A percentile compares a stretch with the other conserved stretches of the same genome.
Evolutionary conservation across 257 asterid species (phyloP).

Genomic region (Plantago ovata): DNA sequence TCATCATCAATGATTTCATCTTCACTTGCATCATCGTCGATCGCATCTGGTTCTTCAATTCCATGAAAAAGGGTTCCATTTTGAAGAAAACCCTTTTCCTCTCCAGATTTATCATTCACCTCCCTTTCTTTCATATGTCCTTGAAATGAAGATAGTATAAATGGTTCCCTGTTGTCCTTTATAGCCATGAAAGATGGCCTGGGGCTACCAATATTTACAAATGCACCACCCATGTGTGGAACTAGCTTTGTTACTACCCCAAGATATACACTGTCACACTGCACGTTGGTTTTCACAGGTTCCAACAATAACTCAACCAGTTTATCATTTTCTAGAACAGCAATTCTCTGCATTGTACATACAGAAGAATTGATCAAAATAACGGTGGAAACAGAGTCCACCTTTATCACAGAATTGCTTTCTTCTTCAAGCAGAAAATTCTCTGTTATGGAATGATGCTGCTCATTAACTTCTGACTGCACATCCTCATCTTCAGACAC

Average conservation of each 20-base stretch:
- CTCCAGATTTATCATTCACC: slow-evolving; percentile 38
- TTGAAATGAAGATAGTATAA: slow-evolving; percentile 55
- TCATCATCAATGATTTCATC: slow-evolving; percentile 57
- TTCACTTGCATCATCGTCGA: slow-evolving; percentile 61
- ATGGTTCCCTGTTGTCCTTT: slow-evolving; percentile 62
- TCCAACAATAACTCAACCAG: slow-evolving; percentile 90
- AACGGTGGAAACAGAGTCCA: slow-evolving; percentile 58
- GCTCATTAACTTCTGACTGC: slow-evolving; percentile 30
- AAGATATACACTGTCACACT: slow-evolving; percentile 81
- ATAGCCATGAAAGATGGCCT: slow-evolving; percentile 89
- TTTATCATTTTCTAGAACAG: slow-evolving; percentile 75
- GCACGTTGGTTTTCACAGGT: slow-evolving; percentile 90
- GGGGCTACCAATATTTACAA: slow-evolving; percentile 88
- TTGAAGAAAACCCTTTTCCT: slow-evolving; percentile 34
- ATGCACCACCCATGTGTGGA: slow-evolving; percentile 98
- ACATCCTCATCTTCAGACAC: slow-evolving; percentile 29
- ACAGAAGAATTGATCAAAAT: slow-evolving; percentile 90
- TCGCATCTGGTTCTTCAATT: slow-evolving; percentile 52
- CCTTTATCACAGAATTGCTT: slow-evolving; percentile 26
- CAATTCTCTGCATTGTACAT: slow-evolving; percentile 95
- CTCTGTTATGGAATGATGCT: slow-evolving; percentile 35
- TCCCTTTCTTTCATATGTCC: slow-evolving; percentile 38
- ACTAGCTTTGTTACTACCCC: slow-evolving; percentile 81
- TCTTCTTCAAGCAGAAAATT: slow-evolving; percentile 50
- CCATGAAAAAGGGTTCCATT: slow-evolving; percentile 35